Percentiles rank a stretch among this genome's conserved stretches.
These are phyloP conservation scores for Rasamsonia emersonii DNA, from an alignment of 2,329 filamentous ascomycete genomes.

Conservation along the genomic window DNA sequence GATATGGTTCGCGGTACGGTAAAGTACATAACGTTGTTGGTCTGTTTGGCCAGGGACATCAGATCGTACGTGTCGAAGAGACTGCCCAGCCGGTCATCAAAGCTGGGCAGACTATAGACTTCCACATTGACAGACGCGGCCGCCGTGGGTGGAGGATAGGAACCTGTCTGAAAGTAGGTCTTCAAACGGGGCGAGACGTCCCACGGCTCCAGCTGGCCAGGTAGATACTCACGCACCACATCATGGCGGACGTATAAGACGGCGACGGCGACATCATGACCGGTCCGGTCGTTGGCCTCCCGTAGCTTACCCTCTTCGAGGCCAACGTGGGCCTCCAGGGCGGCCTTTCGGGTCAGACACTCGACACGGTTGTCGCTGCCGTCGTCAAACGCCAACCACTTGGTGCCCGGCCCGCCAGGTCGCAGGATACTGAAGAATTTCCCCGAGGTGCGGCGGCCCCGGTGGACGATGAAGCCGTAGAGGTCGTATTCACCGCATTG, in stretches of 20 bases:
- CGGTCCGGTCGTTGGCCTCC: constrained; percentile 32
- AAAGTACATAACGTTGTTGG: constrained; percentile 27
- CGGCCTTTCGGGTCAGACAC: constrained; percentile 49
- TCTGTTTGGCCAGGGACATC: constrained; percentile 29
- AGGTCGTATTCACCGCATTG: constrained; percentile 43
- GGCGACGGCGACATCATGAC: constrained; percentile 45
- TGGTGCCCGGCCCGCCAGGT: constrained; percentile 46
- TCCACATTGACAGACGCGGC: constrained; percentile 26
- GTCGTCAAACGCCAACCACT: constrained; percentile 54
- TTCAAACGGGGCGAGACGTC: constrained; percentile 33
- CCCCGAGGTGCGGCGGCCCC: constrained; percentile 49
- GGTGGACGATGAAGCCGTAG: constrained; percentile 54
- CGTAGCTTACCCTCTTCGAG: constrained; percentile 29
- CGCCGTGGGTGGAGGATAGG: constrained; percentile 8
- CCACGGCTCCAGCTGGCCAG: constrained; percentile 41
- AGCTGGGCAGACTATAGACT: constrained; percentile 28
- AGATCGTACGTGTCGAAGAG: constrained; percentile 38
- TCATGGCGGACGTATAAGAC: constrained; percentile 49
- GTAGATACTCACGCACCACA: constrained; percentile 32
- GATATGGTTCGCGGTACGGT: constrained; percentile 24
- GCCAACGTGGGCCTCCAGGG: constrained; percentile 44
- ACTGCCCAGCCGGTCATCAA: constrained; percentile 23
- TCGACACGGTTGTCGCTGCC: constrained; percentile 48
- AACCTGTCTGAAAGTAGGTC: constrained; percentile 30
- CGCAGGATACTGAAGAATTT: constrained; percentile 54